phyloP scores from a whole-genome alignment of 108 stramenopile genomes.

The Nitzschia putrida region DNA sequence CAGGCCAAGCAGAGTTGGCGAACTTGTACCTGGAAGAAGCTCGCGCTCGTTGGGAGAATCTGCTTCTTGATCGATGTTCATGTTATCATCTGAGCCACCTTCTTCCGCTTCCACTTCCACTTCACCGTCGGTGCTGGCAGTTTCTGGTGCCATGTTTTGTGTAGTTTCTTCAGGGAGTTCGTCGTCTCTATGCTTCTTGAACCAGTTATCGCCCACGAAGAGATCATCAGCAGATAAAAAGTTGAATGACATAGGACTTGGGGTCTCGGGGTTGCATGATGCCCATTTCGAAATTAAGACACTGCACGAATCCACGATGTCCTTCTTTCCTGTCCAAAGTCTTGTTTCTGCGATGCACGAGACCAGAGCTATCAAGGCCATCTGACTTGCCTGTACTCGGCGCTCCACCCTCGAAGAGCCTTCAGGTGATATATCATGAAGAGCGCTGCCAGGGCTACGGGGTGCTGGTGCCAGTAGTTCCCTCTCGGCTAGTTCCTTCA shows the following conservation, averaged over 20 bases:
- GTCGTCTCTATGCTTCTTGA: slow-evolving; percentile 29
- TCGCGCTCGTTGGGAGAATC: slow-evolving; percentile 23
- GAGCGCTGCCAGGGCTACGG: slow-evolving; percentile 10
- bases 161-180: slow-evolving; percentile 14
- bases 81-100: slow-evolving; percentile 28
- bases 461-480: slow-evolving; percentile 66
- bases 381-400: slow-evolving; percentile 48
- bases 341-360: slow-evolving; percentile 50
- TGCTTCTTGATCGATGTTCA: slow-evolving; percentile 39
- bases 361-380: slow-evolving; percentile 51
- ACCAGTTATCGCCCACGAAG: slow-evolving; percentile 60
- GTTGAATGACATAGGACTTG: neutral
- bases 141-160: slow-evolving; percentile 11
- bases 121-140: slow-evolving; percentile 20
- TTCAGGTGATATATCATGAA: neutral
- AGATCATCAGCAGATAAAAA: slow-evolving; percentile 39
- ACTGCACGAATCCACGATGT: slow-evolving; percentile 39
- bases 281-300: slow-evolving; percentile 18
- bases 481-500: slow-evolving; percentile 55
- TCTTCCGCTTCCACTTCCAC: slow-evolving; percentile 20
- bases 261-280: neutral
- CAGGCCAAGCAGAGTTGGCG: slow-evolving; percentile 52
- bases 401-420: slow-evolving; percentile 34
- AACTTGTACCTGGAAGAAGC: neutral
- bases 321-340: slow-evolving; percentile 75